Evolutionary conservation across 163 green algal genomes (phyloP).

Genomic region (Chlamydomonas reinhardtii): DNA sequence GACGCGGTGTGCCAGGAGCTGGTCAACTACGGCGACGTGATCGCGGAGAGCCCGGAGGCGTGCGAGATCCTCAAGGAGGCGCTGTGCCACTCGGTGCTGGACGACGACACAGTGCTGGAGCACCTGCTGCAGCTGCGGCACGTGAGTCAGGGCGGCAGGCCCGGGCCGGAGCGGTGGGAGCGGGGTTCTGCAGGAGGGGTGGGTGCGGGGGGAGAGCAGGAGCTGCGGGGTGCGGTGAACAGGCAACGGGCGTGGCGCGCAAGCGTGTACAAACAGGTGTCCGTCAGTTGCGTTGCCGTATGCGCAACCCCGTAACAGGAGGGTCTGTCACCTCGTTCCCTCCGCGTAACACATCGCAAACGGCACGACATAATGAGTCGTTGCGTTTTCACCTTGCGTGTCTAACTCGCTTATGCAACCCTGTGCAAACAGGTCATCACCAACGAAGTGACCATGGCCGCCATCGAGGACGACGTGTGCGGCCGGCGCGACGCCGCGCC

Average conservation of each 20-base stretch:
- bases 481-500: constrained; percentile 22
- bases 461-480: constrained; percentile 39
- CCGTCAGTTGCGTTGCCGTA: no score
- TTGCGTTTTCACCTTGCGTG: no score
- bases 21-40: constrained; percentile 38
- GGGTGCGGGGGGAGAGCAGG: not conserved
- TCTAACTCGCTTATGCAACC: no score
- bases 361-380: no score
- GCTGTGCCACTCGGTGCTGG: constrained; percentile 32
- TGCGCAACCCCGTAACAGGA: no score
- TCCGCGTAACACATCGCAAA: no score
- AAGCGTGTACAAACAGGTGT: no score
- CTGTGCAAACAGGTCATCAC: not conserved
- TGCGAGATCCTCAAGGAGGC: constrained; percentile 30
- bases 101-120: constrained; percentile 38
- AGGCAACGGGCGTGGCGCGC: no score
- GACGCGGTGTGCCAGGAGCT: constrained; percentile 46
- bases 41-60: constrained; percentile 16
- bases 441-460: not conserved
- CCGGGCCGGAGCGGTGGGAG: no score
- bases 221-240: no score
- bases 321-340: no score
- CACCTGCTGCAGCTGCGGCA: constrained; percentile 39
- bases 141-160: not conserved
- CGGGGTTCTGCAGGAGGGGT: not conserved